Conservation (phyloP, 768 basidiomycete species). For the Pleurotus cornucopiae region DNA sequence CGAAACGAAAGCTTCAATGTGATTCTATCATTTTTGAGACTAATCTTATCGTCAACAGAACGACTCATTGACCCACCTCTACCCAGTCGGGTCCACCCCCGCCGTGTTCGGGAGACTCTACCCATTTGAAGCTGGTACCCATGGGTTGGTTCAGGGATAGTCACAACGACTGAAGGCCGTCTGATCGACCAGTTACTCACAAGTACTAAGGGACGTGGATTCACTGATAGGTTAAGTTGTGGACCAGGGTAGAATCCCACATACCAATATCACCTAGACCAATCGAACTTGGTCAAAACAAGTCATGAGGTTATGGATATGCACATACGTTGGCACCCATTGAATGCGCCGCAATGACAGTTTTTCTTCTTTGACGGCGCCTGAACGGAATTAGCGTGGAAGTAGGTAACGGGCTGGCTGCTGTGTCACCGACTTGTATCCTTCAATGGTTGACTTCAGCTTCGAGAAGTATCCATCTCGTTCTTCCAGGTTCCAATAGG, state of each 20-base stretch:
- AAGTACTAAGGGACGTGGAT: slow-evolving; percentile 60
- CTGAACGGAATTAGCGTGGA: slow-evolving; percentile 27
- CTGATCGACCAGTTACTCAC: slow-evolving; percentile 44
- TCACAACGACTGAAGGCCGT: neutral
- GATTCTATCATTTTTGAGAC: slow-evolving; percentile 41
- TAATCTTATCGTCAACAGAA: neutral
- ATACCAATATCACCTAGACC: slow-evolving; percentile 4
- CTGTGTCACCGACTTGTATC: slow-evolving; percentile 52
- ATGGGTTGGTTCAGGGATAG: neutral
- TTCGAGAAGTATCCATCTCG: slow-evolving; percentile 87
- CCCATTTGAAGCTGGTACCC: slow-evolving; percentile 83
- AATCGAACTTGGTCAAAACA: neutral
- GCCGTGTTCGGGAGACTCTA: slow-evolving; percentile 81
- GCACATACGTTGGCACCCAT: slow-evolving; percentile 76
- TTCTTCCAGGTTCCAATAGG: slow-evolving; percentile 87
- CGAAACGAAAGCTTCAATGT: slow-evolving; percentile 81
- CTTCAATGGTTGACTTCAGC: slow-evolving; percentile 78
- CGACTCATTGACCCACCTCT: slow-evolving; percentile 48
- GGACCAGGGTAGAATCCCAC: neutral
- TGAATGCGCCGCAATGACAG: slow-evolving; percentile 81
- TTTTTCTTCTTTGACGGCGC: slow-evolving; percentile 66
- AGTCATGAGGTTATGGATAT: neutral
- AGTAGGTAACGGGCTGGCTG: neutral
- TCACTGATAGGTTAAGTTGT: neutral
- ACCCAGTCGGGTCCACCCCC: slow-evolving; percentile 87